These are phyloP conservation scores for Colletotrichum tropicicola DNA, from an alignment of 2,329 filamentous ascomycete genomes.

Conservation along the genomic window DNA sequence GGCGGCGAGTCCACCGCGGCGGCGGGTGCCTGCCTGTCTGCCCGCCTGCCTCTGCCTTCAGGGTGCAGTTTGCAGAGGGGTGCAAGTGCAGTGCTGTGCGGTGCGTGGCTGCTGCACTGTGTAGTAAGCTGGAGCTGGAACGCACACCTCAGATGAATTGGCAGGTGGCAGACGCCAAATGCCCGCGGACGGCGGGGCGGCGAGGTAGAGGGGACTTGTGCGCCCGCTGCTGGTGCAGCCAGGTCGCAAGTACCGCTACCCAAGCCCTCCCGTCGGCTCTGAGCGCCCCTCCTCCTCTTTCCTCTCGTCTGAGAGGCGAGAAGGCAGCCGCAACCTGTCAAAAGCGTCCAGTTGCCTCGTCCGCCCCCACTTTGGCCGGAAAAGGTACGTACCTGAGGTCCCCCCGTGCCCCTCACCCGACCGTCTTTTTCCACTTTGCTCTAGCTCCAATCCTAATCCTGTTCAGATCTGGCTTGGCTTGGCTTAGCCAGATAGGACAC, in stretches of 20 bases:
- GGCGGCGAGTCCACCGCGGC: background rate
- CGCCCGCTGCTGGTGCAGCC: background rate
- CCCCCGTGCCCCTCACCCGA: conserved; percentile 3
- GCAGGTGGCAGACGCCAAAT: conserved; percentile 25
- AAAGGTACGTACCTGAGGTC: conserved; percentile 10
- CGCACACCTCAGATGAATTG: conserved; percentile 25
- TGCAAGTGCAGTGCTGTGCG: background rate
- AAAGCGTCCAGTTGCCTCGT: conserved; percentile 19
- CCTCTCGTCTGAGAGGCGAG: background rate
- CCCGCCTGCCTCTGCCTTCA: too few relatives aligned
- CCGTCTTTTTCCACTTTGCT: conserved; percentile 27
- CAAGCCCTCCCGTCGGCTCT: background rate
- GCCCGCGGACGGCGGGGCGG: conserved; percentile 5
- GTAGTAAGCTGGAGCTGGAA: conserved; percentile 3
- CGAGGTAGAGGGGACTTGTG: background rate
- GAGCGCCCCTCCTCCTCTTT: background rate
- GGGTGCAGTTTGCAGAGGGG: too few relatives aligned
- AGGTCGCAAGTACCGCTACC: background rate
- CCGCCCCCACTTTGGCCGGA: background rate
- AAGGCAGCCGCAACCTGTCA: conserved; percentile 21
- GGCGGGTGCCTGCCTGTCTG: too few relatives aligned
- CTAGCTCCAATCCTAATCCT: background rate
- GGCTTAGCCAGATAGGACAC: background rate
- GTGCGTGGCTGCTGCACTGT: background rate
- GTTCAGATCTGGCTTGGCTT: background rate